These are phyloP conservation scores for Dimocarpus longan DNA, from an alignment of 345 rosid genomes.

Conservation along the genomic window DNA sequence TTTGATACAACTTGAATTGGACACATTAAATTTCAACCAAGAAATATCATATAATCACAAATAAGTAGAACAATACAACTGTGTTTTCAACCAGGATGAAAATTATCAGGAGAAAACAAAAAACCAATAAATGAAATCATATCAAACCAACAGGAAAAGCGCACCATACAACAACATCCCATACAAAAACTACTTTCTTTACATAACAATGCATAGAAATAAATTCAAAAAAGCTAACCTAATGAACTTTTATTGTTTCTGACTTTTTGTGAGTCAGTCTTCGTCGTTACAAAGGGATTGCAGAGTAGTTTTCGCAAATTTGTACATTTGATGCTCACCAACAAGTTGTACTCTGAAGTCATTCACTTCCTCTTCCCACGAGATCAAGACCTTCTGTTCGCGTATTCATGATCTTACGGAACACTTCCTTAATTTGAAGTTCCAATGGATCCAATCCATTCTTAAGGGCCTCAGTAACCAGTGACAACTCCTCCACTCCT, in stretches of 20 bases:
- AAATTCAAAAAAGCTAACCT: slow-evolving; percentile 24
- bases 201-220: slow-evolving; percentile 16
- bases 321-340: slow-evolving; percentile 25
- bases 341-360: background rate
- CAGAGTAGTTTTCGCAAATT: slow-evolving; percentile 13
- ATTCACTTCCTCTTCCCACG: slow-evolving; percentile 12
- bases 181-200: slow-evolving; percentile 11
- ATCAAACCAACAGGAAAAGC: background rate
- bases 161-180: background rate
- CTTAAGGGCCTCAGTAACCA: slow-evolving; percentile 32
- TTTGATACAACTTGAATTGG: too few relatives aligned
- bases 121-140: background rate
- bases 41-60: background rate
- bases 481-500: slow-evolving; percentile 28
- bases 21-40: background rate
- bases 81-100: background rate
- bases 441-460: slow-evolving; percentile 44
- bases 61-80: slow-evolving; percentile 2
- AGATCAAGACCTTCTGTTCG: slow-evolving; percentile 41
- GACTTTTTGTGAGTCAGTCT: slow-evolving; percentile 7
- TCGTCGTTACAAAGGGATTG: slow-evolving; percentile 9
- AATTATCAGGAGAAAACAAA: background rate
- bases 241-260: slow-evolving; percentile 16
- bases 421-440: slow-evolving; percentile 40
- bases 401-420: slow-evolving; percentile 36